Evolutionary conservation across 768 basidiomycete species (phyloP).

Genomic region (Cyathus striatus): DNA sequence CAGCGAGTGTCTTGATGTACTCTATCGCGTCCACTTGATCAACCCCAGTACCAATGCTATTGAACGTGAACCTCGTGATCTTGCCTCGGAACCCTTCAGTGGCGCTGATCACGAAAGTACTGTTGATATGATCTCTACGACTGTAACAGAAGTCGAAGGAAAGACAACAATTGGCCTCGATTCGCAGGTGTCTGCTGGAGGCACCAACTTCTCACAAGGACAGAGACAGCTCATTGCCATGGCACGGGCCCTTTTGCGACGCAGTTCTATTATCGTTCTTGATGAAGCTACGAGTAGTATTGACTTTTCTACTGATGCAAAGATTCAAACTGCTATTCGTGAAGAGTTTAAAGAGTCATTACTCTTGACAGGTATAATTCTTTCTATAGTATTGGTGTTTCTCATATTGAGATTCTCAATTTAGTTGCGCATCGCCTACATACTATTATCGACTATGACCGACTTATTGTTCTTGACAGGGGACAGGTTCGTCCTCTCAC

Average conservation of each 20-base stretch:
- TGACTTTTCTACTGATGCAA: constrained; percentile 83
- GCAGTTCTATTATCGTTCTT: constrained; percentile 69
- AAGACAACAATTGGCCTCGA: constrained; percentile 62
- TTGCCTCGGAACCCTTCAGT: constrained; percentile 41
- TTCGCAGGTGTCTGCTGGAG: constrained; percentile 79
- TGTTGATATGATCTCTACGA: constrained; percentile 32
- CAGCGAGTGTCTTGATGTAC: constrained; percentile 71
- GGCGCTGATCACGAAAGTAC: constrained; percentile 30
- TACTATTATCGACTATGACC: constrained; percentile 79
- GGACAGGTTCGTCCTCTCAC: no score
- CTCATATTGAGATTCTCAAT: neutral
- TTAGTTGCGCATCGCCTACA: constrained; percentile 68
- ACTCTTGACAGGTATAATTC: constrained; percentile 58
- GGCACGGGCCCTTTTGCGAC: constrained; percentile 78
- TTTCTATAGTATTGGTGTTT: neutral
- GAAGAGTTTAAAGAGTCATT: constrained; percentile 78
- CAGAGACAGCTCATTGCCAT: constrained; percentile 85
- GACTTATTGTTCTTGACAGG: constrained; percentile 75
- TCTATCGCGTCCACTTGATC: constrained; percentile 78
- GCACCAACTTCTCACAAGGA: constrained; percentile 89
- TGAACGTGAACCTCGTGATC: constrained; percentile 42
- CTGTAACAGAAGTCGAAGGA: constrained; percentile 48
- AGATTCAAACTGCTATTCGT: constrained; percentile 85
- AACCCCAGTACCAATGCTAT: constrained; percentile 43
- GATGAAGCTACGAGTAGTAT: constrained; percentile 87